Base-by-base conservation (phyloP, 2,329 filamentous ascomycete species). In the Ustilaginoidea virens region DNA sequence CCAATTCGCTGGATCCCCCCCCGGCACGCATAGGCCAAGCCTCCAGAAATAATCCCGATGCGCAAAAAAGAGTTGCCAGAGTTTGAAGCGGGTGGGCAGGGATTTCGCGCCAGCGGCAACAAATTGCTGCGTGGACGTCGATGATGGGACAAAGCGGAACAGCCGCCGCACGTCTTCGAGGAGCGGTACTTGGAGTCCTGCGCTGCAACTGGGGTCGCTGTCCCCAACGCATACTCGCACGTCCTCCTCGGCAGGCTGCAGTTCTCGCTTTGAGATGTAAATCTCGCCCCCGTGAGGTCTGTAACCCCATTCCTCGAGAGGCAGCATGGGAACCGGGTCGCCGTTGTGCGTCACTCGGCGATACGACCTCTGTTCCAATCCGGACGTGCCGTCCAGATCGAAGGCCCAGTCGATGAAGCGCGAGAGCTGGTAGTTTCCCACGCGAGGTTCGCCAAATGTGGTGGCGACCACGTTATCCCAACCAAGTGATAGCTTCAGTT, bases 41-140 rank as follows among this genome's bases (percentile, higher is more conserved):
- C 90, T 67, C 81, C 83, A 92, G 54, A 98, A 96, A 52, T 98
- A 98, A 56, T 98, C 90, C 22, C 90, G 63, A 55, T 98, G 90
- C 1, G 86, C 80, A 52, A 92, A 92, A 46, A 96, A 77, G 6
- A 94, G 58, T 53, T 93, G 74, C 83, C 87, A 93, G n/a, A 92
- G 66, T 50, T 78, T 80, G 42, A 86, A 50, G 52, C 68, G 51
- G 44, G 39, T 66, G 47, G 43, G 74, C 52, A 58, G 69, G 62
- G 53, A 74, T 10, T 74, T 38, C 13, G 36, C 33, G 22, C 39
- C 31, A 14, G 36, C 33, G 22, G 39, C 31, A 14, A 35, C 31
- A 29, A 41, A 37, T 12, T 43, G 43, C 11, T 38, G 23, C 9
- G 35, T 32, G 7, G 54, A 33, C 8, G 36, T 30, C 22, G 46